Percentiles rank a stretch among this genome's conserved stretches.
phyloP scores from a whole-genome alignment of 192 early-diverging fungal genomes.

The Endogone sp. region DNA sequence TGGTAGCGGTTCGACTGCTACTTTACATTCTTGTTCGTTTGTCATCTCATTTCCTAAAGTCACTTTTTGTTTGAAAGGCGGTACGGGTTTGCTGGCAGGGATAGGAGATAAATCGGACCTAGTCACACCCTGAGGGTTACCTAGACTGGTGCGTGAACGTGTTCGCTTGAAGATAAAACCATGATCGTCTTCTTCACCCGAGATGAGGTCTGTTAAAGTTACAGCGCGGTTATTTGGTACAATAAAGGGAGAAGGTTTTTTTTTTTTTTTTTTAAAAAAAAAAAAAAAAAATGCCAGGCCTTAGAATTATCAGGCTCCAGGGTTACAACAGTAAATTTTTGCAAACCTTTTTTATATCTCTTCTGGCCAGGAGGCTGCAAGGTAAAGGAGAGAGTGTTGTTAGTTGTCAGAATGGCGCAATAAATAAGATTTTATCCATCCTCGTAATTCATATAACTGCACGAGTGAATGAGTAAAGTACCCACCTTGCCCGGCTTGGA shows the following conservation, averaged over 20 bases:
- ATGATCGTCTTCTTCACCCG: conserved; percentile 11
- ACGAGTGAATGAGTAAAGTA: not conserved
- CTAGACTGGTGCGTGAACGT: not conserved
- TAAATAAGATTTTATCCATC: too few species aligned
- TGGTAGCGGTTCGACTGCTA: not conserved
- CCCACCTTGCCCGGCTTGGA: not conserved
- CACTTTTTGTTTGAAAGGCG: not conserved
- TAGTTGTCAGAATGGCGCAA: too few species aligned
- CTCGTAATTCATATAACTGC: too few species aligned
- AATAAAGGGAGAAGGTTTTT: too few species aligned
- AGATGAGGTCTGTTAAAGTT: not conserved
- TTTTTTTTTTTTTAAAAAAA: too few species aligned
- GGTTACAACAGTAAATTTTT: too few species aligned
- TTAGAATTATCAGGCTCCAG: too few species aligned
- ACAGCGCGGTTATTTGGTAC: too few species aligned
- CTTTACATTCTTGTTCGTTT: conserved; percentile 2
- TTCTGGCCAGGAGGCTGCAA: too few species aligned
- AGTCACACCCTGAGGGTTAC: not conserved
- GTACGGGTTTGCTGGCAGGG: not conserved
- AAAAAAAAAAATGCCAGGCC: too few species aligned
- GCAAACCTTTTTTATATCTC: too few species aligned
- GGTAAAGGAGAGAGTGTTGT: too few species aligned
- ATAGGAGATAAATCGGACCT: not conserved
- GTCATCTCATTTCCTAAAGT: not conserved
- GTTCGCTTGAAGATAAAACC: conserved; percentile 12